Conservation (phyloP, 2,329 filamentous ascomycete genomes). For the Dactylellina cionopaga region DNA sequence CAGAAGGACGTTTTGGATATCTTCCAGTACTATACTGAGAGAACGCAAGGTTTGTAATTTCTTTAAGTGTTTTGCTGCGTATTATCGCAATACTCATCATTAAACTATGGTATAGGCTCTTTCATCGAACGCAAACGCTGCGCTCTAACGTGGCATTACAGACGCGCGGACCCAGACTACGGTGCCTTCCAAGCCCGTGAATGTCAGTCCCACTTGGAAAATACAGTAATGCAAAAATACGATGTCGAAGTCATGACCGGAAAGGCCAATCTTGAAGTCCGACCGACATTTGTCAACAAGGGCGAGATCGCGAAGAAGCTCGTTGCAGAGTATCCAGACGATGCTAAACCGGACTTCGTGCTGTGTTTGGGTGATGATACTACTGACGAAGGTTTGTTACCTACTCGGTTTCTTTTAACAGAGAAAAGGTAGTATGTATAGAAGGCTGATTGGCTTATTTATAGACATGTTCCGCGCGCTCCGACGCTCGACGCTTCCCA, state of each 20-base stretch:
- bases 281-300: conserved; percentile 98
- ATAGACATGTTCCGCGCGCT: conserved; percentile 87
- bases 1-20: conserved; percentile 83
- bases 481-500: conserved; percentile 66
- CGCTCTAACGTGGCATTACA: conserved; percentile 96
- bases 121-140: conserved; percentile 95
- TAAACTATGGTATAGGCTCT: conserved; percentile 68
- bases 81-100: not conserved
- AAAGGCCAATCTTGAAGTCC: conserved; percentile 95
- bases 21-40: conserved; percentile 89
- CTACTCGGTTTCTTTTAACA: not conserved
- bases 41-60: conserved; percentile 74
- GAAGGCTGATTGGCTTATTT: too few species aligned
- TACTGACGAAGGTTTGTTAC: conserved; percentile 87
- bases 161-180: conserved; percentile 85
- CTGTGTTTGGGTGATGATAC: conserved; percentile 94
- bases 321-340: conserved; percentile 73
- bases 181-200: conserved; percentile 81
- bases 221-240: conserved; percentile 78
- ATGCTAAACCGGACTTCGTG: conserved; percentile 78
- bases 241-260: conserved; percentile 97
- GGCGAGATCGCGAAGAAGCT: conserved; percentile 90
- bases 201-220: conserved; percentile 82
- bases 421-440: conserved; percentile 34
- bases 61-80: not conserved